Evolutionary conservation across 2,329 filamentous ascomycete species (phyloP).

Genomic region (Hypoxylon sp.): DNA sequence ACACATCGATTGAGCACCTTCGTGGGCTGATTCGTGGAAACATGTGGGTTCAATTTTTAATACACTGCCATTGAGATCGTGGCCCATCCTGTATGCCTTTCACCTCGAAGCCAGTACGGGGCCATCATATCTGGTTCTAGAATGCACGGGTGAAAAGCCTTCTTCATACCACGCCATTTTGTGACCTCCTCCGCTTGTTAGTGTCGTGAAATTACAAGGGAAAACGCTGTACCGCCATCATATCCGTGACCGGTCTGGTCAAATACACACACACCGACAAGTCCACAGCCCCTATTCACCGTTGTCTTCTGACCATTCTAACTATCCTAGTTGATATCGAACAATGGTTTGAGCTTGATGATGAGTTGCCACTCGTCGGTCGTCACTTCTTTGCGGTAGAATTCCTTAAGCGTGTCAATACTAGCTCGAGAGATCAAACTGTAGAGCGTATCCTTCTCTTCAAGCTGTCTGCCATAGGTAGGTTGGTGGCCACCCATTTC

Average conservation of each 20-base stretch:
- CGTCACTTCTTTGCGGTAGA: constrained; percentile 74
- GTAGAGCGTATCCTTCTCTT: constrained; percentile 91
- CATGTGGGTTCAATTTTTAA: constrained; percentile 10
- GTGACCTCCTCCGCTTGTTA: neutral
- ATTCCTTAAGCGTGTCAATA: constrained; percentile 97
- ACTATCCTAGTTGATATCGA: constrained; percentile 82
- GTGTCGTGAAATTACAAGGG: constrained; percentile 23
- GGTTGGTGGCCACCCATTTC: constrained; percentile 94
- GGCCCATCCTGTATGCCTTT: neutral
- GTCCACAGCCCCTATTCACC: neutral
- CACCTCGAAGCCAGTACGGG: neutral
- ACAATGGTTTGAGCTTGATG: constrained; percentile 93
- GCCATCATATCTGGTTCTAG: constrained; percentile 2
- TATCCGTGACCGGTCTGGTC: constrained; percentile 6
- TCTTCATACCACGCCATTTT: constrained; percentile 20
- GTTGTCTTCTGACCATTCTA: neutral
- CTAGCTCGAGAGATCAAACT: constrained; percentile 87
- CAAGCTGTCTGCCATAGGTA: constrained; percentile 92
- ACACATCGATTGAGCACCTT: neutral
- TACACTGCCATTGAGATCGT: constrained; percentile 4
- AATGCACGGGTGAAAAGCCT: constrained; percentile 13
- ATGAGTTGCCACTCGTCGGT: constrained; percentile 95
- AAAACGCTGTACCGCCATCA: constrained; percentile 11
- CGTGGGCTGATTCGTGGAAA: neutral
- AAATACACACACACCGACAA: constrained; percentile 19